A percentile compares a stretch with the other conserved stretches of the same genome.
These are phyloP conservation scores for Phaeosphaeriaceae sp. DNA, from an alignment of 2,329 filamentous ascomycete genomes.

Conservation along the genomic window DNA sequence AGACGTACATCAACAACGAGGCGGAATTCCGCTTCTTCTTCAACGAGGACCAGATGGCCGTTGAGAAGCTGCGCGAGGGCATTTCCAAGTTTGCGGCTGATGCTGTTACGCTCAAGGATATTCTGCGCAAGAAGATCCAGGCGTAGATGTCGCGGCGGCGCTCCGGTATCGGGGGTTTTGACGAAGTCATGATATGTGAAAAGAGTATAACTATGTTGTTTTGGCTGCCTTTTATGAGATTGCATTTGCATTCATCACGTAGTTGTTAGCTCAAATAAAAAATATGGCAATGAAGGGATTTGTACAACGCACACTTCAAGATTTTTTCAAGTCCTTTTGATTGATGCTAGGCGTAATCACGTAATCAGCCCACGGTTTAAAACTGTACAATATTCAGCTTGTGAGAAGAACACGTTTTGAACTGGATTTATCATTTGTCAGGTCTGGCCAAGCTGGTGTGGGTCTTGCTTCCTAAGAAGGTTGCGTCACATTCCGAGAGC, in stretches of 20 bases:
- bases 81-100: constrained; percentile 99
- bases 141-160: constrained; percentile 41
- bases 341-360: too few relatives aligned
- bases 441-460: constrained; percentile 29
- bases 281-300: constrained; percentile 3
- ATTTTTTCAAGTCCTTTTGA: too few relatives aligned
- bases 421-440: constrained; percentile 38
- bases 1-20: constrained; percentile 90
- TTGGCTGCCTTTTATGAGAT: constrained; percentile 9
- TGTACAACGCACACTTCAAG: too few relatives aligned
- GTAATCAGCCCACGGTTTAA: too few relatives aligned
- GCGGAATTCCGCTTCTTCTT: constrained; percentile 95
- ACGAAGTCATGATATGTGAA: constrained; percentile 31
- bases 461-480: constrained; percentile 21
- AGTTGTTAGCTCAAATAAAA: too few relatives aligned
- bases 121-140: constrained; percentile 84
- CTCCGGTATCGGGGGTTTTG: constrained; percentile 36
- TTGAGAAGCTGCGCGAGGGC: constrained; percentile 98
- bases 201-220: constrained; percentile 21
- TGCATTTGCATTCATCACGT: constrained; percentile 6
- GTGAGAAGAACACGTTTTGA: too few relatives aligned
- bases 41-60: constrained; percentile 99
- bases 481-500: constrained; percentile 43
- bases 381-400: too few relatives aligned
- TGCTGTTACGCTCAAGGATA: constrained; percentile 89